phyloP scores from a whole-genome alignment of 441 rosid species.

The Theobroma grandiflorum region DNA sequence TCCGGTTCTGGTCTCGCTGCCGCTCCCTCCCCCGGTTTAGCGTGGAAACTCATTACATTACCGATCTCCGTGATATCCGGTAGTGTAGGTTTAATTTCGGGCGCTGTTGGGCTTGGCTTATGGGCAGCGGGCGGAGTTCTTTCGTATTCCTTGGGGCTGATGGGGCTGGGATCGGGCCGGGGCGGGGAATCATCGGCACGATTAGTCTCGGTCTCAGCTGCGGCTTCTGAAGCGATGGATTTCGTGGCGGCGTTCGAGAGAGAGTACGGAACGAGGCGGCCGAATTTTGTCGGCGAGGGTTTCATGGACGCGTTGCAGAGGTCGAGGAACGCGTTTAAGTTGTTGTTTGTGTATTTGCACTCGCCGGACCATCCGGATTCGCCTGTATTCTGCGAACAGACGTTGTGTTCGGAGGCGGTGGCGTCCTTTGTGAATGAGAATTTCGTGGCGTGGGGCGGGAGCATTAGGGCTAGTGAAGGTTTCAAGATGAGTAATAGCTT shows the following conservation, averaged over 20 bases:
- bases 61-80: slow-evolving; percentile 89
- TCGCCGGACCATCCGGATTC: slow-evolving; percentile 97
- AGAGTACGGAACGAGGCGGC: slow-evolving; percentile 66
- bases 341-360: slow-evolving; percentile 91
- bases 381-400: slow-evolving; percentile 70
- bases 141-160: slow-evolving; percentile 82
- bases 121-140: slow-evolving; percentile 97
- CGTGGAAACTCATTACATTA: slow-evolving; percentile 83
- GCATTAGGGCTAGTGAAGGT: slow-evolving; percentile 93
- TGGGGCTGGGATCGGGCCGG: slow-evolving; percentile 68
- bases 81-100: slow-evolving; percentile 81
- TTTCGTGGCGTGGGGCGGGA: slow-evolving; percentile 94
- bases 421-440: slow-evolving; percentile 85
- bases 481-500: slow-evolving; percentile 99
- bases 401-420: slow-evolving; percentile 70
- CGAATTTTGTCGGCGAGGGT: slow-evolving; percentile 81
- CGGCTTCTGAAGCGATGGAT: slow-evolving; percentile 72
- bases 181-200: slow-evolving; percentile 56
- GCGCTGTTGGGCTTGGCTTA: slow-evolving; percentile 88
- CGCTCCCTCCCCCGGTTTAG: slow-evolving; percentile 59
- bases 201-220: slow-evolving; percentile 63
- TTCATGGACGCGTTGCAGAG: slow-evolving; percentile 94
- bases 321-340: slow-evolving; percentile 75
- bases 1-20: slow-evolving; percentile 28
- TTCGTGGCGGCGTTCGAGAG: slow-evolving; percentile 83